A percentile compares a stretch with the other conserved stretches of the same genome.
Evolutionary conservation across 768 basidiomycete genomes (phyloP).

Genomic region (Trametopsis cervina): DNA sequence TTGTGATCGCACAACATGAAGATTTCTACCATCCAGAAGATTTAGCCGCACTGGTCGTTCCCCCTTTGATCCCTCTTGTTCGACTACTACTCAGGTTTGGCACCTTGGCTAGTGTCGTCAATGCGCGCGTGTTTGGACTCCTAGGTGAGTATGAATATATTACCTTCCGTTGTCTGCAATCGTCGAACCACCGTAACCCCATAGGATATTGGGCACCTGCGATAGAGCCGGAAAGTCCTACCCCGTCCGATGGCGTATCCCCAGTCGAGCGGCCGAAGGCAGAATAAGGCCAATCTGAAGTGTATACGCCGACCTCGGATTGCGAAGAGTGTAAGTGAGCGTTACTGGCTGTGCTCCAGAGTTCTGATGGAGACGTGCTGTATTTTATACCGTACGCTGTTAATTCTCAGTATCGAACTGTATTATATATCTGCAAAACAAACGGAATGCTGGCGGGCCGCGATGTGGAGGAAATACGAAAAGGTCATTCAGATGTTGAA

Average conservation of each 20-base stretch:
- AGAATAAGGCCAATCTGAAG: too few relatives aligned
- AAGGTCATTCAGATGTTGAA: background rate
- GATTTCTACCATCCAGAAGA: slow-evolving; percentile 56
- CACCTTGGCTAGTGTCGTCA: slow-evolving; percentile 16
- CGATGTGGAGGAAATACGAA: background rate
- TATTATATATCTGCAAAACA: too few relatives aligned
- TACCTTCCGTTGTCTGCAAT: background rate
- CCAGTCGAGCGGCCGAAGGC: too few relatives aligned
- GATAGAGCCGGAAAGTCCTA: too few relatives aligned
- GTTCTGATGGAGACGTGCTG: too few relatives aligned
- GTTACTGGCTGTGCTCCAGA: too few relatives aligned
- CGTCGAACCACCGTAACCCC: background rate
- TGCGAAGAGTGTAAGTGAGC: too few relatives aligned
- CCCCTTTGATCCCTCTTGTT: slow-evolving; percentile 34
- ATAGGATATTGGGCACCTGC: background rate
- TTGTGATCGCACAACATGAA: slow-evolving; percentile 49
- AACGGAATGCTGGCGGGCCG: too few relatives aligned
- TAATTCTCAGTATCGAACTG: too few relatives aligned
- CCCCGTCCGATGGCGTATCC: too few relatives aligned
- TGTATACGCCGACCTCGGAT: too few relatives aligned
- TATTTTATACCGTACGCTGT: too few relatives aligned
- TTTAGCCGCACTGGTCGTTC: slow-evolving; percentile 35
- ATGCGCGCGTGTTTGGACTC: slow-evolving; percentile 9
- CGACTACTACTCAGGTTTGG: slow-evolving; percentile 24
- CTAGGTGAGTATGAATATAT: background rate